phyloP scores from a whole-genome alignment of 1,139 yeast species.

The Wickerhamiella pararugosa region DNA sequence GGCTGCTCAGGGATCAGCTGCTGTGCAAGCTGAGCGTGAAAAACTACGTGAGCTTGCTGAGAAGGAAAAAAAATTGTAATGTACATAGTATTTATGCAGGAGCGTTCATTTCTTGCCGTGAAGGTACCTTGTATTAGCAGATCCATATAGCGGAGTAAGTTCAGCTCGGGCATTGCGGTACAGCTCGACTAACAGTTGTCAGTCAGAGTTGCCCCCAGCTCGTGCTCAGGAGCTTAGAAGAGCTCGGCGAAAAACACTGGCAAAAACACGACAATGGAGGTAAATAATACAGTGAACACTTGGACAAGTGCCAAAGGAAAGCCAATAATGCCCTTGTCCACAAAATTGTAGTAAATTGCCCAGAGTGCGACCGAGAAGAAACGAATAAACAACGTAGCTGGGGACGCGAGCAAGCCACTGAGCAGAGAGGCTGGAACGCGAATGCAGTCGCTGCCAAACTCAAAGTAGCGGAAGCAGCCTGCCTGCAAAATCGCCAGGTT shows the following conservation, averaged over 20 bases:
- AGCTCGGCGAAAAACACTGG: conserved; percentile 39
- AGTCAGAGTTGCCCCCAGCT: background rate
- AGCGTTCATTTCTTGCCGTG: background rate
- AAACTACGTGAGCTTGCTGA: conserved; percentile 20
- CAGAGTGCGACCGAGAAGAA: conserved; percentile 85
- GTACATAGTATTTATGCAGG: background rate
- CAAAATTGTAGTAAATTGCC: conserved; percentile 56
- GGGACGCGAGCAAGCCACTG: conserved; percentile 67
- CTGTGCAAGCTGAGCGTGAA: conserved; percentile 16
- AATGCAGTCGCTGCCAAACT: conserved; percentile 69
- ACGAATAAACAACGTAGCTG: conserved; percentile 61
- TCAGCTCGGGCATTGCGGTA: background rate
- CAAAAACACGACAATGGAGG: conserved; percentile 66
- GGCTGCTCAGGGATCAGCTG: conserved; percentile 10
- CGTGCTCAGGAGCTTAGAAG: background rate
- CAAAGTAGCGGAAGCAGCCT: conserved; percentile 82
- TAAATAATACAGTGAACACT: conserved; percentile 49
- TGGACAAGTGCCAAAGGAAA: conserved; percentile 62
- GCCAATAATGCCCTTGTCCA: conserved; percentile 47
- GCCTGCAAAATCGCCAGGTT: conserved; percentile 55
- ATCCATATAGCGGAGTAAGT: background rate
- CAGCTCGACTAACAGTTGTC: conserved; percentile 4
- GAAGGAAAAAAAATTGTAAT: conserved; percentile 17
- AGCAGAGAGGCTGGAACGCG: conserved; percentile 70
- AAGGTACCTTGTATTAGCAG: background rate